Evolutionary conservation across 2,329 filamentous ascomycete species (phyloP).

Genomic region (Geosmithia flava): DNA sequence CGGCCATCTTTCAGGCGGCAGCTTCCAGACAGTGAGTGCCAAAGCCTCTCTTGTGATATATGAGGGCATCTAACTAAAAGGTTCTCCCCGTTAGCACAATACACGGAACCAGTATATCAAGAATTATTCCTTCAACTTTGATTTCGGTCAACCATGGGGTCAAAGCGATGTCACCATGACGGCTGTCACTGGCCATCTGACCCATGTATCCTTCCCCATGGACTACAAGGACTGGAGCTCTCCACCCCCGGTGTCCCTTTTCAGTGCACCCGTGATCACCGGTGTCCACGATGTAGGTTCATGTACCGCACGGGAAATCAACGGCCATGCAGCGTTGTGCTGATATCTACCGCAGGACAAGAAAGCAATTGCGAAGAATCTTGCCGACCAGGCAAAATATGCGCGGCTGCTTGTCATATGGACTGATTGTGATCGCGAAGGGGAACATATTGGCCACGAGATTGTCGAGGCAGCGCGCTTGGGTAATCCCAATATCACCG

Average conservation of each 20-base stretch:
- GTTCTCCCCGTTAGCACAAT: conserved; percentile 36
- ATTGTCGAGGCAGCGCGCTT: conserved; percentile 70
- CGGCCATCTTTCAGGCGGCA: conserved; percentile 72
- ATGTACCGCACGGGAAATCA: too few relatives aligned
- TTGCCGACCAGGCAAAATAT: conserved; percentile 62
- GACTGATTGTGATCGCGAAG: conserved; percentile 98
- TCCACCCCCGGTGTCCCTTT: conserved; percentile 67
- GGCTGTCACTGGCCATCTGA: conserved; percentile 80
- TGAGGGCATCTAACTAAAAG: neutral
- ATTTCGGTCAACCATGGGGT: conserved; percentile 73
- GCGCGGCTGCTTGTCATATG: conserved; percentile 80
- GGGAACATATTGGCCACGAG: conserved; percentile 89
- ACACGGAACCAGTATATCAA: conserved; percentile 72
- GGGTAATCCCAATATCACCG: conserved; percentile 60
- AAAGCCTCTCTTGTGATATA: neutral
- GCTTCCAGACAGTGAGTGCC: conserved; percentile 51
- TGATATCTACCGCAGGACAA: conserved; percentile 46
- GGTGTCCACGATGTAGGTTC: conserved; percentile 48
- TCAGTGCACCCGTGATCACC: conserved; percentile 65
- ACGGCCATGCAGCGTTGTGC: neutral
- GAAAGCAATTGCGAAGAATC: conserved; percentile 71
- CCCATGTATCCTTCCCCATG: conserved; percentile 61
- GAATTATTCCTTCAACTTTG: conserved; percentile 86
- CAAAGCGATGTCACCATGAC: conserved; percentile 85
- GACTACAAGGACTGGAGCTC: conserved; percentile 70